Evolutionary conservation across 139 green algal species (phyloP).

Genomic region (Medakamo hakoo): DNA sequence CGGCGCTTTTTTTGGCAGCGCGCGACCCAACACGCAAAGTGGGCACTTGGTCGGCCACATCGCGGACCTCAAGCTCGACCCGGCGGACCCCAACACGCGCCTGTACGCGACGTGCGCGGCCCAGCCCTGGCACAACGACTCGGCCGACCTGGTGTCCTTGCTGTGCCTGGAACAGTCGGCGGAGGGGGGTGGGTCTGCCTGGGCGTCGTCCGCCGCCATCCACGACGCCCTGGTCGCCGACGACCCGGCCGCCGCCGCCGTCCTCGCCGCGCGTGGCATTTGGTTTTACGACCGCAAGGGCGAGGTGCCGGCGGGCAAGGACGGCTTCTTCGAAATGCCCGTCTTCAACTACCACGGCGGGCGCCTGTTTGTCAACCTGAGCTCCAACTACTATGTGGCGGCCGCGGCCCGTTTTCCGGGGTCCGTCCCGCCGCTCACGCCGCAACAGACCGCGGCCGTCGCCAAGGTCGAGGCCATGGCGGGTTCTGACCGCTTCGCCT

Average conservation of each 20-base stretch:
- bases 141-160: slow-evolving; percentile 8
- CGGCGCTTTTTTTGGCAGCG: slow-evolving; percentile 13
- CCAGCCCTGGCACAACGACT: slow-evolving; percentile 16
- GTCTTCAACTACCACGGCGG: slow-evolving; percentile 36
- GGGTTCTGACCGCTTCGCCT: slow-evolving; percentile 17
- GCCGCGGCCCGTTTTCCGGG: slow-evolving; percentile 20
- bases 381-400: slow-evolving; percentile 37
- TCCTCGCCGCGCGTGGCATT: slow-evolving; percentile 1
- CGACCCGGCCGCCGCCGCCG: slow-evolving; percentile 9
- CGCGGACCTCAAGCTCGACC: slow-evolving; percentile 35
- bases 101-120: slow-evolving; percentile 21
- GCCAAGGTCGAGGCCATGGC: slow-evolving; percentile 29
- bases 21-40: slow-evolving; percentile 15
- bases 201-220: slow-evolving; percentile 3
- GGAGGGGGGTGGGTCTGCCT: not conserved
- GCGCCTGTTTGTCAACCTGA: slow-evolving; percentile 10
- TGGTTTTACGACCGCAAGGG: slow-evolving; percentile 41
- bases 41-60: slow-evolving; percentile 22
- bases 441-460: slow-evolving; percentile 19
- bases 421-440: slow-evolving; percentile 28
- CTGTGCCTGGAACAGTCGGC: not conserved
- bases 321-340: slow-evolving; percentile 26
- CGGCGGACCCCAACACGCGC: slow-evolving; percentile 20
- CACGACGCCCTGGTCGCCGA: slow-evolving; percentile 9
- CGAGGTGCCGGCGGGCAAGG: slow-evolving; percentile 31